Percentiles rank a stretch among this genome's conserved stretches.
These are phyloP conservation scores for Saturnispora sanitii DNA, from an alignment of 805 yeast species.

Conservation along the genomic window DNA sequence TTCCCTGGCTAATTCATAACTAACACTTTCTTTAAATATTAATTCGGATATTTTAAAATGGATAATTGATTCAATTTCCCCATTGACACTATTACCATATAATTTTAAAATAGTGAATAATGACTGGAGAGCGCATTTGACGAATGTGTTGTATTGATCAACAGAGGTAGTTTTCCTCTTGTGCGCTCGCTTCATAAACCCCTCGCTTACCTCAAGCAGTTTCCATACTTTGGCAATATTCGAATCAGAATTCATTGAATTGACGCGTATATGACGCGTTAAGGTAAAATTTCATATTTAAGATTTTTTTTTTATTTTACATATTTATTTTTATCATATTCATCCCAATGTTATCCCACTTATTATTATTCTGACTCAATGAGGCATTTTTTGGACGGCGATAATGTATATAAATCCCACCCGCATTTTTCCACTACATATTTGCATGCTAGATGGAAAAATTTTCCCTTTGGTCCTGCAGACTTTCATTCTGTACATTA, in stretches of 20 bases:
- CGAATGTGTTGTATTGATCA: constrained; percentile 22
- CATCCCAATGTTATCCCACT: not conserved
- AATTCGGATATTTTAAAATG: constrained; percentile 30
- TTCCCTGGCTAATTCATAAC: constrained; percentile 32
- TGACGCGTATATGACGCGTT: not conserved
- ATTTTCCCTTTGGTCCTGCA: not conserved
- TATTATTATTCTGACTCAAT: too few species aligned
- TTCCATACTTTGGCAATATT: constrained; percentile 8
- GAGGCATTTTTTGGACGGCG: too few species aligned
- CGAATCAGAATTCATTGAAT: not conserved
- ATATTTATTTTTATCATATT: not conserved
- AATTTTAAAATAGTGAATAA: constrained; percentile 26
- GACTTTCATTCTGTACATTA: not conserved
- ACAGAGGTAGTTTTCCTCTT: constrained; percentile 13
- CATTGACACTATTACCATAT: constrained; percentile 25
- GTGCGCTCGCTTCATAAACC: constrained; percentile 2
- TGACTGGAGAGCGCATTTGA: constrained; percentile 31
- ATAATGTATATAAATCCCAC: too few species aligned
- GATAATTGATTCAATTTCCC: constrained; percentile 26
- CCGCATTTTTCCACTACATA: too few species aligned
- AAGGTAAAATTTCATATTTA: not conserved
- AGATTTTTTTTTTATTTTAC: not conserved
- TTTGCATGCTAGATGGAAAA: too few species aligned
- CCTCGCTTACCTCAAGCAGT: constrained; percentile 5
- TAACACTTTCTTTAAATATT: constrained; percentile 33